Evolutionary conservation across 1,284 basidiomycete genomes (phyloP), one percentile per base, ranked within the genome.

Genomic region (Ceratobasidium theobromae): DNA sequence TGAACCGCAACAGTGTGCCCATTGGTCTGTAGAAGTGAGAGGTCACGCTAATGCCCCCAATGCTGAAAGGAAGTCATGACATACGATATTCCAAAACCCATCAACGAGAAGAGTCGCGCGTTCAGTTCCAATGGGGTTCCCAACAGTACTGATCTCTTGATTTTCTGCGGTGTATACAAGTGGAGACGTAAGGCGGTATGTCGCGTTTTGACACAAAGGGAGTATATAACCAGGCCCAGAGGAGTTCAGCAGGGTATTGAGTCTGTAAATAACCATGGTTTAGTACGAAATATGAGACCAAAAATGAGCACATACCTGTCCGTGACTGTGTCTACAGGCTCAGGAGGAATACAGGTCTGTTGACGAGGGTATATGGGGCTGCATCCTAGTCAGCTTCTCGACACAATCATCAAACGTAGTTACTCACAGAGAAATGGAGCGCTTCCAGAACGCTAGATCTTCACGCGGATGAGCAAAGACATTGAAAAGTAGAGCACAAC

Each of bases 111-210:
- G 67, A 9, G 69, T 74, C 0, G 80, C 80, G 30, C 79, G 72
- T 16, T 76, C 72, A 14, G 75, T 72, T 21, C 74, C 78, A 2
- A 73, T 73, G 1, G 80, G 79, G 65, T 78, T 78, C 1, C 79
- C 80, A 48, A 72, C 71, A 2, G 80, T 81, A 18, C 77, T 75
- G 25, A 81, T 70, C 58, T 79, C 78, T 69, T 82, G 80, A 64
- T 79, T 76, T 5, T 75, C 76, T 1, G 76, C 77, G 3, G 77
- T 78, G 72, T 80, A 80, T 65, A 77, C 71, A 70, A 82, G 77
- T 1, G 78, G 72, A 2, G 74, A 73, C 1, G 73, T 73, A 28
- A 81, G 71, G 0, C 72, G 69, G 68, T 79, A 77, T n/a, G 71
- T 71, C 11, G 74, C 73, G 6, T 74, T 73, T 0, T 78, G 79